Evolutionary conservation across 1,284 basidiomycete genomes (phyloP).

Genomic region (Malassezia dermatis): DNA sequence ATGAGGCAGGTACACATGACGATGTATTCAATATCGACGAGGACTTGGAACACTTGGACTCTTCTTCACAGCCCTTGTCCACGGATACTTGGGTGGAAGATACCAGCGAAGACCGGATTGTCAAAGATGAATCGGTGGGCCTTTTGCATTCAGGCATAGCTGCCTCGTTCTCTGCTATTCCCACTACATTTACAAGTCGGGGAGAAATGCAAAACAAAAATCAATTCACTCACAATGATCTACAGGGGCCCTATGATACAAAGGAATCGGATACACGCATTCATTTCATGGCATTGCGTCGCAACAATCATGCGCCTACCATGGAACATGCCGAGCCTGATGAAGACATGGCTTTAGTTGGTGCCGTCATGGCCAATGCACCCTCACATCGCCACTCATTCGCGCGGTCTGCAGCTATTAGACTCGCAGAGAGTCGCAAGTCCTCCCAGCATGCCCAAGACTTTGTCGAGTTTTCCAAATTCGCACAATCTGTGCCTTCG

Average conservation of each 20-base stretch:
- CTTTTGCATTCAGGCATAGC: neutral
- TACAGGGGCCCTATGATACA: neutral
- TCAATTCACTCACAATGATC: neutral
- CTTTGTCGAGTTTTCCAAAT: slow-evolving; percentile 14
- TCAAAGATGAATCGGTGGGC: neutral
- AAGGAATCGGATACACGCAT: neutral
- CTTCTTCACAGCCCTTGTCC: neutral
- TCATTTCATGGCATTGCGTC: neutral
- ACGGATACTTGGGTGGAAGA: neutral
- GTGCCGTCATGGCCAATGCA: slow-evolving; percentile 35
- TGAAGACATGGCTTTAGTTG: slow-evolving; percentile 24
- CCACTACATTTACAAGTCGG: neutral
- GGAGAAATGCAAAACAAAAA: neutral
- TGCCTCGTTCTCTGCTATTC: slow-evolving; percentile 4
- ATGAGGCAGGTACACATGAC: neutral
- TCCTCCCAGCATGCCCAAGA: slow-evolving; percentile 21
- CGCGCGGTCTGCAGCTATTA: slow-evolving; percentile 3
- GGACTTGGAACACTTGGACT: neutral
- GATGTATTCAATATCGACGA: neutral
- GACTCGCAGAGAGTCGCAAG: slow-evolving; percentile 25
- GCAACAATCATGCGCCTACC: neutral
- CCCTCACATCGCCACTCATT: slow-evolving; percentile 28
- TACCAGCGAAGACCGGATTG: neutral
- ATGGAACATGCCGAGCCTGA: slow-evolving; percentile 3
- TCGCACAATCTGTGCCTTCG: neutral